Evolutionary conservation across 192 early-diverging fungal species (phyloP), one percentile per base, ranked within the genome.

Genomic region (Coemansia sp.): DNA sequence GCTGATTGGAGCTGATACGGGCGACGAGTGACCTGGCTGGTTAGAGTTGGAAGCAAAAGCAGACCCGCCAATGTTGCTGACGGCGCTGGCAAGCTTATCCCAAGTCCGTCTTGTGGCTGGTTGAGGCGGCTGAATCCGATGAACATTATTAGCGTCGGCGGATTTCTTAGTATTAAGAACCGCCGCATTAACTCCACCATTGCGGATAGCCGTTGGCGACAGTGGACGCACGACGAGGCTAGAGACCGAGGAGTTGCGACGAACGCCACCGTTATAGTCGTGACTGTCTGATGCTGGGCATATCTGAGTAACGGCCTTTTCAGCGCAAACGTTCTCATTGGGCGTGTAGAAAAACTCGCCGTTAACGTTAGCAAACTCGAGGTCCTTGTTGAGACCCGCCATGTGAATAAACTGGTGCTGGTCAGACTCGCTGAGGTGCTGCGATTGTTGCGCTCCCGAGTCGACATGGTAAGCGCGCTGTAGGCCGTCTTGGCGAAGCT

Each of bases 381-480:
- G 52, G 11, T 53, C 52, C 24, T 53, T 53, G 52, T 53, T 53
- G 52, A 27, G 22, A 12, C 22, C 22, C 24, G 52, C 6, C 20
- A 53, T 53, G 24, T 27, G 6, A 3, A 12, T 24, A 12, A 24
- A 53, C 8, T 53, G 52, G 20, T 22, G 52, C 22, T 53, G 22
- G 22, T 44, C 43, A 16, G 43, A 44, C 12, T 44, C 13, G 43
- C 43, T 16, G 43, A 44, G 43, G 43, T 44, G 43, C 43, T 44
- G 43, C 43, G 27, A 53, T 12, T 53, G 52, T 2, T 12, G 52
- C 11, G 22, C 52, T 22, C 52, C 52, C 9, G 52, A 53, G 52
- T 53, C 52, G 15, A 79, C 65, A 22, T 79, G 53, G 24, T 79
- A 73, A 40, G 65, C 68, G 46, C 68, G 62, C 68, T 79, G 76